Conservation (phyloP, 1,284 basidiomycete species). For the Wolfiporia cocos region DNA sequence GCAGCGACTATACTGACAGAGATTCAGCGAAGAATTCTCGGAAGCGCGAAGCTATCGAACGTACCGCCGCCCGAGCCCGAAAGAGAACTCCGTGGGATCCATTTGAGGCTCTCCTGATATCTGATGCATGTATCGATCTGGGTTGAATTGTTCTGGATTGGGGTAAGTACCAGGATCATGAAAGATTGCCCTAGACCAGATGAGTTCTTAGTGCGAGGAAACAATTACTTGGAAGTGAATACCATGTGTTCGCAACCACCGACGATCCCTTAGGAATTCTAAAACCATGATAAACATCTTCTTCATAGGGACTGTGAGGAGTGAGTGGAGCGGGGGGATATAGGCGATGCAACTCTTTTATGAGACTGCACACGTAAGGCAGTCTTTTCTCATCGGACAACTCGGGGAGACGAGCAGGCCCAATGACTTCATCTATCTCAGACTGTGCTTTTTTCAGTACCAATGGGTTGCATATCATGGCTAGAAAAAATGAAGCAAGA, state of each 20-base stretch:
- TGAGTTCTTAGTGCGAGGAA: not conserved
- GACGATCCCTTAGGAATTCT: slow-evolving; percentile 10
- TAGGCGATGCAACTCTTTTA: slow-evolving; percentile 19
- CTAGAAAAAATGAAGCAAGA: slow-evolving; percentile 10
- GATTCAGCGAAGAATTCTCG: not conserved
- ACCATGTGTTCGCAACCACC: slow-evolving; percentile 11
- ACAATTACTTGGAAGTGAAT: not conserved
- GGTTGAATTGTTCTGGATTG: slow-evolving; percentile 31
- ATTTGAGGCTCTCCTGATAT: not conserved
- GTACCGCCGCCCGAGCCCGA: slow-evolving; percentile 2
- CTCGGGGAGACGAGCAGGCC: slow-evolving; percentile 16
- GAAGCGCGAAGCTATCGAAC: not conserved
- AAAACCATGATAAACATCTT: slow-evolving; percentile 11
- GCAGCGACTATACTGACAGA: not conserved
- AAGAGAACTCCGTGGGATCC: not conserved
- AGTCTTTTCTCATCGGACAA: slow-evolving; percentile 17
- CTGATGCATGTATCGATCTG: slow-evolving; percentile 30
- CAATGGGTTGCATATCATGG: slow-evolving; percentile 26
- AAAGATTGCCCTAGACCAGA: slow-evolving; percentile 32
- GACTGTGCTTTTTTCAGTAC: slow-evolving; percentile 25
- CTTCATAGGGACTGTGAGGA: slow-evolving; percentile 6
- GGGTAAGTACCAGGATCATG: slow-evolving; percentile 29
- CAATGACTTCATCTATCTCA: slow-evolving; percentile 17
- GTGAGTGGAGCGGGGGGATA: slow-evolving; percentile 8
- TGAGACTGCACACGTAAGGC: slow-evolving; percentile 22